Evolutionary conservation across 1,284 basidiomycete genomes (phyloP), one percentile per base, ranked within the genome.

Genomic region (Sanghuangporus baumii): DNA sequence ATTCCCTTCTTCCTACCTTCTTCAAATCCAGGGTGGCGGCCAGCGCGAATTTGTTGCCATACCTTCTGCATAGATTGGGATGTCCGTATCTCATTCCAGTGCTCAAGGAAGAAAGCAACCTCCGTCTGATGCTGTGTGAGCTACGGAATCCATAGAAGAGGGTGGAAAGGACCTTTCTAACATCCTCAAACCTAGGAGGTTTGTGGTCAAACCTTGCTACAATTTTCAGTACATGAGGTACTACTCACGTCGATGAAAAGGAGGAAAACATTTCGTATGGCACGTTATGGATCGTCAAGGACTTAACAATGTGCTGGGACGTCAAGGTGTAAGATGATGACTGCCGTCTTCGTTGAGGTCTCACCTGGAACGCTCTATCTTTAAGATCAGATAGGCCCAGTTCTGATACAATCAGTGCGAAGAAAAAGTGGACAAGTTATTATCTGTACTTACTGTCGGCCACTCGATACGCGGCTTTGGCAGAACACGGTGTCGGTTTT

Each of bases 401-500:
- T 74, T 88, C 89, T 86, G 67, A 23, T 3, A 31, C 4, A 43
- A 18, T 37, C 23, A 31, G 8, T 55, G 2, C 23, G 36, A 54
- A 41, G 20, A 7, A 16, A 46, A 18, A 4, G 7, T 16, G 43
- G 20, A 46, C 16, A n/a, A 46, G 4, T 18, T 48, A 37, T 18
- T 38, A 6, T 41, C 55, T 34, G 14, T 6, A 77, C 86, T 70
- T 67, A 91, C 89, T 84, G 69, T 94, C 92, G 2, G 92, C 91
- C n/a, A 94, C 79, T 47, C 90, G 79, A 72, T 93, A 95, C n/a
- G 89, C 86, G 2, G 93, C 88, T 74, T 95, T 95, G 9, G 93
- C 91, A 23, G 89, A 92, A 69, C 91, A 92, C 0, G 93, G 93
- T n/a, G 81, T 77, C 0, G 90, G 89, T 46, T 83, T 78, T 14